Evolutionary conservation across 305 asterid genomes (phyloP), one percentile per base, ranked within the genome.

Genomic region (Fraxinus xanthoxyloides): DNA sequence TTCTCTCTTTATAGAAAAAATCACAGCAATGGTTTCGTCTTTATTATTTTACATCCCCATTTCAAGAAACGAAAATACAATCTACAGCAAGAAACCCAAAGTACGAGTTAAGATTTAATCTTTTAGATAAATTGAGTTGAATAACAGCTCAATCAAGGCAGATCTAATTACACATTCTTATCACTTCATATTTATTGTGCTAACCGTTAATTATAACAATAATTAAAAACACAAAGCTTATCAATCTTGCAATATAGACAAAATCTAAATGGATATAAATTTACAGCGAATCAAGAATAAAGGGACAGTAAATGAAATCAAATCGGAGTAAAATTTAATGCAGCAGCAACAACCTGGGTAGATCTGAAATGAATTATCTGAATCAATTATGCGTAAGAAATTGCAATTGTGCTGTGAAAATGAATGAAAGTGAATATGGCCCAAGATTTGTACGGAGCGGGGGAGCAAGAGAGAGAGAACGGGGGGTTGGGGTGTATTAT

Each of bases 321-420:
- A 81, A 87, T 84, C 83, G 35, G 69, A 38, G 13, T 7, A 8
- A 82, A n/a, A 54, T 54, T 54, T 4, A 56, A 56, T 2, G 12
- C 4, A 19, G 28, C 61, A 46, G 28, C 46, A 46, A 74, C 82
- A 78, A 85, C 34, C 83, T 26, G 82, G 46, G 77, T 81, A 83
- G 88, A 85, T 87, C 90, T 81, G 81, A 80, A 82, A 65, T 63
- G 46, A 81, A 83, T 83, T 83, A 75, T 23, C 70, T 59, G 73
- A 72, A 76, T 63, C 13, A 31, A 48, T 24, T 19, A 40, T 17
- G 72, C 36, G 31, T 7, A 32, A 48, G 80, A 72, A 15, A 75
- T 36, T 31, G 75, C 24, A 76, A 76, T 34, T 36, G 19, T 21
- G 38, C 38, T 34, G 43, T 63, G 80, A 26, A 32, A 84, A 40